Conservation (phyloP, 129 eudicot species). For the Helianthus tuberosus region DNA sequence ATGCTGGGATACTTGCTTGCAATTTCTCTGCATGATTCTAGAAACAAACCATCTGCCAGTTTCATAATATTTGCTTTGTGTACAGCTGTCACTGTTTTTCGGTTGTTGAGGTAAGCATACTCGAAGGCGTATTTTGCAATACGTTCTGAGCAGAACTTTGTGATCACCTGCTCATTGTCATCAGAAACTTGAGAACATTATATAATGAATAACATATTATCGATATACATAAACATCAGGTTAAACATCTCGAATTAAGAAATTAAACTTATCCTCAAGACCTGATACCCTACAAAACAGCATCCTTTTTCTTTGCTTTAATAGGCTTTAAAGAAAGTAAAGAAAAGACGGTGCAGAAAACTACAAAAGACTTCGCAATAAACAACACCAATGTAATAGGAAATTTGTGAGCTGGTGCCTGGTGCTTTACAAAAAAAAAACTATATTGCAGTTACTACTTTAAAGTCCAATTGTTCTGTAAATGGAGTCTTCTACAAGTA, state of each 20-base stretch:
- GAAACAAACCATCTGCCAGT: conserved; percentile 93
- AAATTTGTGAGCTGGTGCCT: neutral
- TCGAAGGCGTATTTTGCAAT: conserved; percentile 95
- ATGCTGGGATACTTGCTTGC: conserved; percentile 85
- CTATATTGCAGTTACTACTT: neutral
- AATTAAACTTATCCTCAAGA: neutral
- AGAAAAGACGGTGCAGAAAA: neutral
- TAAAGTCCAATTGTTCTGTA: neutral
- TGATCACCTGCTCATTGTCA: conserved; percentile 68
- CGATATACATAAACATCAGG: neutral
- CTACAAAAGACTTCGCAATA: neutral
- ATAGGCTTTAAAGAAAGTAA: neutral
- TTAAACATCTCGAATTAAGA: neutral
- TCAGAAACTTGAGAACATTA: conserved; percentile 13
- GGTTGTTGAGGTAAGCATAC: conserved; percentile 93
- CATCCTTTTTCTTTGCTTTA: neutral
- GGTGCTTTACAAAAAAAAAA: neutral
- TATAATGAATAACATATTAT: neutral
- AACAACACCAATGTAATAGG: neutral
- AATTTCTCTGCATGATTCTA: conserved; percentile 92
- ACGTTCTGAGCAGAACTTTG: conserved; percentile 93
- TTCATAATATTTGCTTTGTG: conserved; percentile 99
- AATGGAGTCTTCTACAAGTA: neutral
- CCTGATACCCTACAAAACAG: neutral
- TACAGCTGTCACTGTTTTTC: conserved; percentile 93